Evolutionary conservation across 352 stramenopile species (phyloP).

Genomic region (Pythium dissotocum): DNA sequence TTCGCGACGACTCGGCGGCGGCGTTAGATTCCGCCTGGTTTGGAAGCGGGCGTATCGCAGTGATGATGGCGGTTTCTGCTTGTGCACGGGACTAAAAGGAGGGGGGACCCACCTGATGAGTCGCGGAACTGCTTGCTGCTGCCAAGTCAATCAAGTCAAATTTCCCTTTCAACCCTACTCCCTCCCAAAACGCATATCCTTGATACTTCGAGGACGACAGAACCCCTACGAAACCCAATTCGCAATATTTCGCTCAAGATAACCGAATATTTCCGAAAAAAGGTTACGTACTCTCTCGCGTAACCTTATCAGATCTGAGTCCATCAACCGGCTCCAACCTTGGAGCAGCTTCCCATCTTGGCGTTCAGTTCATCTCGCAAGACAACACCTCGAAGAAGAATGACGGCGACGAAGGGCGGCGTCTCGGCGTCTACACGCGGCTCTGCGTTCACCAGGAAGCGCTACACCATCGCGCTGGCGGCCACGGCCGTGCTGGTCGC

Average conservation of each 20-base stretch:
- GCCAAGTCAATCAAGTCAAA: not conserved
- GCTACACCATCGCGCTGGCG: constrained; percentile 1
- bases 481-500: constrained; percentile 15
- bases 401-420: constrained; percentile 13
- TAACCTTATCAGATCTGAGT: not conserved
- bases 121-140: not conserved
- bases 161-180: not conserved
- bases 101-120: not conserved
- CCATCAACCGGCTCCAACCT: too few relatives aligned
- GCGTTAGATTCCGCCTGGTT: not conserved
- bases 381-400: not conserved
- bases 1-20: not conserved
- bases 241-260: too few relatives aligned
- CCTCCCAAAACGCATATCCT: too few relatives aligned
- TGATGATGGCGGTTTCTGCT: not conserved
- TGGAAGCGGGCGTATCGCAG: not conserved
- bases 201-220: too few relatives aligned
- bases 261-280: not conserved
- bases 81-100: not conserved
- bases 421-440: not conserved
- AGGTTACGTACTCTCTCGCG: too few relatives aligned
- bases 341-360: not conserved
- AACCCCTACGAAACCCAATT: too few relatives aligned
- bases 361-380: not conserved
- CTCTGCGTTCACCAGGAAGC: not conserved